Evolutionary conservation across 495 filamentous ascomycete genomes (phyloP).

Genomic region (Amphirosellinia nigrospora): DNA sequence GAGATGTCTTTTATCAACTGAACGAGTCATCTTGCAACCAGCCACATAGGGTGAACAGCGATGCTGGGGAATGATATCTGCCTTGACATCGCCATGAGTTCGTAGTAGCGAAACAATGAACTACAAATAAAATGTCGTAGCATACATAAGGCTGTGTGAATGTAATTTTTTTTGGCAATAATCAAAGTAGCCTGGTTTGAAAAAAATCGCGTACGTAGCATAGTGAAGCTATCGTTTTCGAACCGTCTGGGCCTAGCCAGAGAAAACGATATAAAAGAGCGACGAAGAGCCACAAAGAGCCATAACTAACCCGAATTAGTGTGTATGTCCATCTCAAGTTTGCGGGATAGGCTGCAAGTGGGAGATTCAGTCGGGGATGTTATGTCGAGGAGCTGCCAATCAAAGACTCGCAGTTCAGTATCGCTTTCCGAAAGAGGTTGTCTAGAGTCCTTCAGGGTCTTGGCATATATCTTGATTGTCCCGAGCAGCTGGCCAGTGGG

Average conservation of each 20-base stretch:
- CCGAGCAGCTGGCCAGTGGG: slow-evolving; percentile 7
- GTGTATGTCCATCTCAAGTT: not conserved
- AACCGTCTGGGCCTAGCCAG: not conserved
- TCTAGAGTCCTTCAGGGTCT: not conserved
- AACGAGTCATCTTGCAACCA: not conserved
- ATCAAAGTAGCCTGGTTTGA: not conserved
- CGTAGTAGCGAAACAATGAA: not conserved
- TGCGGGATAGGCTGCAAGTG: not conserved
- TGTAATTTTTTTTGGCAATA: not conserved
- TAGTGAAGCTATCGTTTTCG: not conserved
- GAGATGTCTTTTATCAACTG: not conserved
- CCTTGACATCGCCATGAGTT: slow-evolving; percentile 2
- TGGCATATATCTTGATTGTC: slow-evolving; percentile 4
- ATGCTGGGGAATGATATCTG: not conserved
- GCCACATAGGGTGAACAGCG: not conserved
- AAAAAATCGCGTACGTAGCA: not conserved
- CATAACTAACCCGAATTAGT: not conserved
- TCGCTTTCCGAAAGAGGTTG: slow-evolving; percentile 5
- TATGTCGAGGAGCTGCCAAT: not conserved
- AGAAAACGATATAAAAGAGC: not conserved
- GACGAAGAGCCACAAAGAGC: slow-evolving; percentile 3
- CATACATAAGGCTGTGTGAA: not conserved
- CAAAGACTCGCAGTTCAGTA: not conserved
- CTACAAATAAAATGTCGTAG: not conserved
- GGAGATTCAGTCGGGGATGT: slow-evolving; percentile 5